Evolutionary conservation across 352 stramenopile species (phyloP), one percentile per base, ranked within the genome.

Genomic region (Phytophthora pini): DNA sequence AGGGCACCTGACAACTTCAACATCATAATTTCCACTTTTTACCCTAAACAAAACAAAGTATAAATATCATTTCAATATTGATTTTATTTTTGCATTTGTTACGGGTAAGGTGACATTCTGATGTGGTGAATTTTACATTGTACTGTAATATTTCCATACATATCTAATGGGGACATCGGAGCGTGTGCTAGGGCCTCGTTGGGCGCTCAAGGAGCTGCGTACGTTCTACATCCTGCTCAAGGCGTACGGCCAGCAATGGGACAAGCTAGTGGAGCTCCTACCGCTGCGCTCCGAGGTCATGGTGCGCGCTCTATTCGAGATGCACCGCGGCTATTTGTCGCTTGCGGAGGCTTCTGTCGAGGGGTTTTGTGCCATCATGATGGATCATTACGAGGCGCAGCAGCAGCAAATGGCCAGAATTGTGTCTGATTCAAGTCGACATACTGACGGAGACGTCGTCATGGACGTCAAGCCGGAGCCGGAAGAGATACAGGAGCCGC

Each of bases 311-410:
- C 52, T 93, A 29, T 88, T 80, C 50, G 78, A 88, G 32, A 88
- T 84, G 76, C 82, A 93, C 43, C 72, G 83, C 61, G 73, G 77
- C 29, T 93, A 93, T 38, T 44, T 94, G 54, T 87, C 84, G 44
- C 72, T 89, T 15, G 56, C 80, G 2, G 79, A 91, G 48, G 82
- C 86, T 1, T 90, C 86, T 22, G 79, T 74, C 49, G 84, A 93
- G 26, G 86, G 79, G 34, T 88, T 94, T 49, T 89, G 78, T 53
- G 73, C 84, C 15, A 85, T 90, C 49, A 81, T 92, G 72, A 79
- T 61, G 63, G 77, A 90, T 56, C 76, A 90, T 26, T 92, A 93
- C 72, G 78, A 84, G 48, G 72, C 38, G 43, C 65, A 80, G 11
- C 65, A 83, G 10, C 74, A 77, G 22, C 27, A 46, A 24, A 27